These are phyloP conservation scores for Aspergillus conjunctus DNA, from an alignment of 495 filamentous ascomycete species.

Conservation along the genomic window DNA sequence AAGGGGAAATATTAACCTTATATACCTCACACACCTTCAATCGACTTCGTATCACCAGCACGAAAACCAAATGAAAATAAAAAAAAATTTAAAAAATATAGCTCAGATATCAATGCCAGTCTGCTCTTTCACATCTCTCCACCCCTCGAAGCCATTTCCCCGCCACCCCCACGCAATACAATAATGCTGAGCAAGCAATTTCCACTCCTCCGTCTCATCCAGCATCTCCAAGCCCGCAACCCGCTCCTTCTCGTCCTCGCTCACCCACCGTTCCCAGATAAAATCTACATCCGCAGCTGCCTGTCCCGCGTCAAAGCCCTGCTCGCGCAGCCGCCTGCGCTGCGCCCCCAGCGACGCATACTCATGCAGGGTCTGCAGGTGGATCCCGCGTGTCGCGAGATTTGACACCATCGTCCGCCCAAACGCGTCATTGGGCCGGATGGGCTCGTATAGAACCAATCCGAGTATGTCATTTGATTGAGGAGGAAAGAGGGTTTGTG, in stretches of 20 bases:
- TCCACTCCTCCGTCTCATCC: slow-evolving; percentile 97
- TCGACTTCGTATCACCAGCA: too few species aligned
- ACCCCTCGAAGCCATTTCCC: slow-evolving; percentile 45
- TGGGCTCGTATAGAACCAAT: slow-evolving; percentile 85
- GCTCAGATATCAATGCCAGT: slow-evolving; percentile 9
- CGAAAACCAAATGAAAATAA: background rate
- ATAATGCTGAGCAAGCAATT: slow-evolving; percentile 84
- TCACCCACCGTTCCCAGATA: slow-evolving; percentile 77
- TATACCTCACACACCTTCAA: background rate
- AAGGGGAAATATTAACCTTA: background rate
- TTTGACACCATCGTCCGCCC: slow-evolving; percentile 90
- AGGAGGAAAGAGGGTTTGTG: slow-evolving; percentile 50
- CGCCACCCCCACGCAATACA: slow-evolving; percentile 85
- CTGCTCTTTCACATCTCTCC: slow-evolving; percentile 39
- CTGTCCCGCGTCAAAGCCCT: slow-evolving; percentile 60
- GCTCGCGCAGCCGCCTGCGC: slow-evolving; percentile 58
- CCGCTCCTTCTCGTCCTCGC: slow-evolving; percentile 72
- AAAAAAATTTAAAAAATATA: background rate
- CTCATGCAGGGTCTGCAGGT: slow-evolving; percentile 75
- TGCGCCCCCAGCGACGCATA: slow-evolving; percentile 70
- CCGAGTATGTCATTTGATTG: slow-evolving; percentile 43
- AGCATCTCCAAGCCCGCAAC: slow-evolving; percentile 80
- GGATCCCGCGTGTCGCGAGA: slow-evolving; percentile 79
- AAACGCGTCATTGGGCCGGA: slow-evolving; percentile 79
- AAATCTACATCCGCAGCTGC: slow-evolving; percentile 68